Base-by-base conservation (phyloP, 2,329 filamentous ascomycete genomes). In the Phyllosticta citriasiana region DNA sequence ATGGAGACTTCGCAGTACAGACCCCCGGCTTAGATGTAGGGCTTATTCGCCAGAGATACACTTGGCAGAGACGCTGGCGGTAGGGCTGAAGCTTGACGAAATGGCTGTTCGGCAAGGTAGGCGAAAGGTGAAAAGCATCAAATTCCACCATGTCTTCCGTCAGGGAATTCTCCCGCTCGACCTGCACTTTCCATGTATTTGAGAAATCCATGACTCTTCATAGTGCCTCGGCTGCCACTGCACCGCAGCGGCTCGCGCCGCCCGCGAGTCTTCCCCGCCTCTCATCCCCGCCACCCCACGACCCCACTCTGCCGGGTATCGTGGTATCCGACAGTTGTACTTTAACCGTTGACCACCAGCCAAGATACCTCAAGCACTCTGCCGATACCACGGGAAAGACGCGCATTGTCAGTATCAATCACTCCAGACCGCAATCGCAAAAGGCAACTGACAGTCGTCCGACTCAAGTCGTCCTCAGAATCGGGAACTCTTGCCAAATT, bases 241-340 rank as follows among this genome's bases (percentile, higher is more conserved):
- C 40, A 19, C 57, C 57, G 33, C 52, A 26, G 24, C 24, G 27
- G 27, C 53, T 26, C 57, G 22, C 22, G 64, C 78, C 76, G 66
- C 71, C 19, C 68, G 73, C 70, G 67, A 62, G 8, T 77, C 76
- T 4, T 30, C 3, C 69, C 67, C 3, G 74, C 73, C 57, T 71
- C 71, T 4, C 60, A 66, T n/a, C 61, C 78, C 57, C 68, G 74
- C 62, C 70, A 78, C 35, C 75, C 75, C 40, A 47, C 40, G 4
- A 16, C 40, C 40, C 40, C 40, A n/a, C 40, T n/a, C n/a, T 16
- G n/a, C 5, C 40, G 40, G 40, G 40, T 47, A 47, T 47, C 40
- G 40, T 47, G 16, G 40, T 16, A n/a, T 6, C 40, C 40, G 40
- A 47, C 40, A 16, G n/a, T 16, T n/a, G 16, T 47, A 7, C 16